Conservation (phyloP, 2,329 filamentous ascomycete genomes). For the Scytalidium lignicola region DNA sequence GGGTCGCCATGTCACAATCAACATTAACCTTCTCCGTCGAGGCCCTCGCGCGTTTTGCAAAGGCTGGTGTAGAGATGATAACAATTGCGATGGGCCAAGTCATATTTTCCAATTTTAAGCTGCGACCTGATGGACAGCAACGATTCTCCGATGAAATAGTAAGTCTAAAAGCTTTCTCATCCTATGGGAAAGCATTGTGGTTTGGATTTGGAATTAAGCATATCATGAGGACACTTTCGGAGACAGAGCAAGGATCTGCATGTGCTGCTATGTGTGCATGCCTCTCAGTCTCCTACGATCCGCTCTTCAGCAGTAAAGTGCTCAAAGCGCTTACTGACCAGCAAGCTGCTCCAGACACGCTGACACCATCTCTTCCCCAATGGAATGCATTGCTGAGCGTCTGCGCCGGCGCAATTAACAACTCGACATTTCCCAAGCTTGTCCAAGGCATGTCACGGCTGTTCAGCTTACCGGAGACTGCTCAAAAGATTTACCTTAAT, state of each 20-base stretch:
- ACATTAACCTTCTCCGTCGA: slow-evolving; percentile 10
- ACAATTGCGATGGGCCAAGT: slow-evolving; percentile 12
- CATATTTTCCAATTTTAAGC: slow-evolving; percentile 8
- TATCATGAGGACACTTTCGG: slow-evolving; percentile 11
- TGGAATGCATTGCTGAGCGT: slow-evolving; percentile 8
- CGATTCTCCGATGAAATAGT: not conserved
- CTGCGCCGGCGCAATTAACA: slow-evolving; percentile 7
- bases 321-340: slow-evolving; percentile 4
- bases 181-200: slow-evolving; percentile 13
- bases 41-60: slow-evolving; percentile 11
- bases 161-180: slow-evolving; percentile 9
- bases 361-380: slow-evolving; percentile 11
- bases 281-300: slow-evolving; percentile 8
- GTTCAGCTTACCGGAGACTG: too few relatives aligned
- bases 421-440: slow-evolving; percentile 2
- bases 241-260: slow-evolving; percentile 14
- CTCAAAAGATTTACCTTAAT: too few relatives aligned
- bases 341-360: slow-evolving; percentile 1
- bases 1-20: slow-evolving; percentile 11
- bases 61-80: slow-evolving; percentile 12
- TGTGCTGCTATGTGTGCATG: slow-evolving; percentile 14
- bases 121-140: slow-evolving; percentile 8
- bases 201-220: slow-evolving; percentile 20
- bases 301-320: not conserved
- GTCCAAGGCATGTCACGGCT: slow-evolving; percentile 1